These are phyloP conservation scores for Spinellus fusiger DNA, from an alignment of 192 early-diverging fungal species.

Conservation along the genomic window DNA sequence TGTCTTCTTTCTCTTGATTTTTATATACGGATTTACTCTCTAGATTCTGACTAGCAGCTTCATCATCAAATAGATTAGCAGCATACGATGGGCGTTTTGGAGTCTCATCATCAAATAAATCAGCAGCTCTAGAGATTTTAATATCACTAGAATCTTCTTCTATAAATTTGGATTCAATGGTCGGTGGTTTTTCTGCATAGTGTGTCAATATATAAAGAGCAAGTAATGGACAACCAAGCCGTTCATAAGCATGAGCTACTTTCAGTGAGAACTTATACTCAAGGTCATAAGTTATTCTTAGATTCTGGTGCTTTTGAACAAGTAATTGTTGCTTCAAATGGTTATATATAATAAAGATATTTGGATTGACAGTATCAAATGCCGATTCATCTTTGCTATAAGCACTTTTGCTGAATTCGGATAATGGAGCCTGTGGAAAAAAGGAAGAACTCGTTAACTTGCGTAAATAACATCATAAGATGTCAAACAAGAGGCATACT, in stretches of 20 bases:
- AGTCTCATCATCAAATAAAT: slow-evolving; percentile 23
- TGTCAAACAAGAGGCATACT: background rate
- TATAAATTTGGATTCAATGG: background rate
- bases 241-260: slow-evolving; percentile 65
- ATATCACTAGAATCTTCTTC: too few species aligned
- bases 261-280: slow-evolving; percentile 60
- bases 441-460: background rate
- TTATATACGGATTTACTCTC: too few species aligned
- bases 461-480: background rate
- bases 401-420: background rate
- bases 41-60: too few species aligned
- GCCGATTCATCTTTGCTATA: slow-evolving; percentile 10
- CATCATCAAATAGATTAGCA: slow-evolving; percentile 16
- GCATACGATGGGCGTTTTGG: background rate
- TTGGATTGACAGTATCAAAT: slow-evolving; percentile 49
- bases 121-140: slow-evolving; percentile 13
- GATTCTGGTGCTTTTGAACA: slow-evolving; percentile 38
- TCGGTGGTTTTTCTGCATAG: slow-evolving; percentile 17
- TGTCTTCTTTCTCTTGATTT: background rate
- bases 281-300: slow-evolving; percentile 38
- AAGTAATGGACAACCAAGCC: slow-evolving; percentile 70
- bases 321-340: slow-evolving; percentile 51
- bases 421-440: slow-evolving; percentile 1
- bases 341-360: slow-evolving; percentile 63
- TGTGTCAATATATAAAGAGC: slow-evolving; percentile 66